phyloP scores from a whole-genome alignment of 2,329 filamentous ascomycete genomes.

The Sporothrix pallida region DNA sequence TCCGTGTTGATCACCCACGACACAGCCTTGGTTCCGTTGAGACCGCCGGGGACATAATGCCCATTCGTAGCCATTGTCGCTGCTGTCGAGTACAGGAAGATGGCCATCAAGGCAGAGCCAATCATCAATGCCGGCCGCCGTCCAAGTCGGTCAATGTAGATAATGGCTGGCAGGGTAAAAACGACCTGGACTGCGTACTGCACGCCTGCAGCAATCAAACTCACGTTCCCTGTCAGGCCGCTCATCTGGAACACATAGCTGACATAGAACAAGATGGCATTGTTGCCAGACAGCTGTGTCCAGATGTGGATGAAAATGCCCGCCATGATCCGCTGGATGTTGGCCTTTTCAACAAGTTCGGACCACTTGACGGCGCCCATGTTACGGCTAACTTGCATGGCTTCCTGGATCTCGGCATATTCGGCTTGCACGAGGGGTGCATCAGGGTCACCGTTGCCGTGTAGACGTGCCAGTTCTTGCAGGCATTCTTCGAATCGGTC shows the following conservation, averaged over 20 bases:
- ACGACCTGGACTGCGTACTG: conserved; percentile 81
- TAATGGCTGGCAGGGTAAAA: conserved; percentile 76
- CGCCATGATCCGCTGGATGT: conserved; percentile 75
- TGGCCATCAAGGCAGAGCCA: conserved; percentile 68
- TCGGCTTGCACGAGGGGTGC: conserved; percentile 71
- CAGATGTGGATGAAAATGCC: conserved; percentile 77
- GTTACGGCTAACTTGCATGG: conserved; percentile 73
- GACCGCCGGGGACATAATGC: conserved; percentile 42
- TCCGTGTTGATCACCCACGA: conserved; percentile 53
- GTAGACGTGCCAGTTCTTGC: conserved; percentile 59
- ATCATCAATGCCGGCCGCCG: conserved; percentile 71
- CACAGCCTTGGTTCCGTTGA: conserved; percentile 50
- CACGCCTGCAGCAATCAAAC: conserved; percentile 68
- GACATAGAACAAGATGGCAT: conserved; percentile 75
- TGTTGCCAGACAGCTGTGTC: conserved; percentile 79
- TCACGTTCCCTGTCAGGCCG: conserved; percentile 62
- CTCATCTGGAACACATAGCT: conserved; percentile 75
- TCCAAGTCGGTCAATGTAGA: conserved; percentile 78
- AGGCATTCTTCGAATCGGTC: conserved; percentile 55
- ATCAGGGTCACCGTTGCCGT: conserved; percentile 68
- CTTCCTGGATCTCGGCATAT: conserved; percentile 73
- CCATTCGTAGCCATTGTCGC: conserved; percentile 53
- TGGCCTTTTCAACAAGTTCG: conserved; percentile 74
- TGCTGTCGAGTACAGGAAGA: conserved; percentile 55
- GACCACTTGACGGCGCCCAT: conserved; percentile 72